These are phyloP conservation scores for Yamadazyma sp. DNA, from an alignment of 805 yeast species.

Conservation along the genomic window DNA sequence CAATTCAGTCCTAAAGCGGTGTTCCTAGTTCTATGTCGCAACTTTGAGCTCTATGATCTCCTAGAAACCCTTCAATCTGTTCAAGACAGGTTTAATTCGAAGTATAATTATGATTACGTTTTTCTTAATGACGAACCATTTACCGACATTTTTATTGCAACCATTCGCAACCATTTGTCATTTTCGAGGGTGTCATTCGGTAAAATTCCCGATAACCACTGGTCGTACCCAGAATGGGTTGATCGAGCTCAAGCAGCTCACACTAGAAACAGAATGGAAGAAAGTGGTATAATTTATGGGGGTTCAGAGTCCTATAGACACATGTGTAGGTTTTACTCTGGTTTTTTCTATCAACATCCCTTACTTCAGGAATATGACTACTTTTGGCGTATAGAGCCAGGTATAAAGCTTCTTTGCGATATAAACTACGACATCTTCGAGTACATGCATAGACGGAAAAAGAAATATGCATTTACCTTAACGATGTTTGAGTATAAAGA, in stretches of 20 bases:
- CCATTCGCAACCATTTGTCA: slow-evolving; percentile 52
- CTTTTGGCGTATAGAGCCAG: slow-evolving; percentile 80
- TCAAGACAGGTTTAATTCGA: slow-evolving; percentile 64
- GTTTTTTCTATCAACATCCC: slow-evolving; percentile 63
- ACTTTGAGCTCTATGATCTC: slow-evolving; percentile 58
- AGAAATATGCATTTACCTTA: slow-evolving; percentile 66
- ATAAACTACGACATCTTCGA: slow-evolving; percentile 62
- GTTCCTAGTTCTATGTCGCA: slow-evolving; percentile 68
- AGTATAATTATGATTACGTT: slow-evolving; percentile 74
- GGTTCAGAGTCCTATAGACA: slow-evolving; percentile 62
- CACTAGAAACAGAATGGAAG: slow-evolving; percentile 1
- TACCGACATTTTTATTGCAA: slow-evolving; percentile 50
- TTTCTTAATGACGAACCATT: slow-evolving; percentile 73
- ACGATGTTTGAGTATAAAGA: slow-evolving; percentile 60
- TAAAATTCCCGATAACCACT: slow-evolving; percentile 55
- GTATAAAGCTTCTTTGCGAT: slow-evolving; percentile 60
- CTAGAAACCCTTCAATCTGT: slow-evolving; percentile 59
- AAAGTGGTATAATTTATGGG: slow-evolving; percentile 52
- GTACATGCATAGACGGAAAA: slow-evolving; percentile 53
- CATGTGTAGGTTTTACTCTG: slow-evolving; percentile 57
- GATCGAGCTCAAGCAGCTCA: slow-evolving; percentile 34
- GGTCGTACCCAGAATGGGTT: slow-evolving; percentile 71
- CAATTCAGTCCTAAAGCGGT: slow-evolving; percentile 24
- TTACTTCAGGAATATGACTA: slow-evolving; percentile 59
- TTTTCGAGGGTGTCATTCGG: slow-evolving; percentile 63